phyloP scores from a whole-genome alignment of 1,284 basidiomycete species.

The Ustilago cynodontis region DNA sequence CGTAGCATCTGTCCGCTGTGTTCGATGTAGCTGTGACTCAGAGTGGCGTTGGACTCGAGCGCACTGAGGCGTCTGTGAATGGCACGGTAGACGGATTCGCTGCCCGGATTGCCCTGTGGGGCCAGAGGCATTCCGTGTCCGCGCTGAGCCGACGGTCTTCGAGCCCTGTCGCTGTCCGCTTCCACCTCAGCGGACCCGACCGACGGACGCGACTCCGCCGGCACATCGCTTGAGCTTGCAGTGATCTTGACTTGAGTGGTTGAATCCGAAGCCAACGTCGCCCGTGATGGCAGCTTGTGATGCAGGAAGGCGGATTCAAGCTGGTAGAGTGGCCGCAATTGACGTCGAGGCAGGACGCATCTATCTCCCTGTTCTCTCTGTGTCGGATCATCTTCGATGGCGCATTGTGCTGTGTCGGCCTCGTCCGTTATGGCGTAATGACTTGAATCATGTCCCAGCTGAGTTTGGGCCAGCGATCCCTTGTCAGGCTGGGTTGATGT shows the following conservation, averaged over 20 bases:
- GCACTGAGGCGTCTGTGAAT: constrained; percentile 92
- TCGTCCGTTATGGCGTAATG: background rate
- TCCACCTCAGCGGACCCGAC: constrained; percentile 4
- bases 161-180: constrained; percentile 12
- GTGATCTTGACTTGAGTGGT: background rate
- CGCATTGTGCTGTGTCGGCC: constrained; percentile 13
- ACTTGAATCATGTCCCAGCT: background rate
- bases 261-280: background rate
- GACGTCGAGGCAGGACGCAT: constrained; percentile 13
- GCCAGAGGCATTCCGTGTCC: background rate
- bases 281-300: constrained; percentile 2
- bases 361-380: background rate
- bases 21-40: constrained; percentile 88
- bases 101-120: constrained; percentile 32
- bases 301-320: background rate
- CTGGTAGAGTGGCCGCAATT: constrained; percentile 14
- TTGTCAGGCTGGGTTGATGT: background rate
- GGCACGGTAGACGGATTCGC: constrained; percentile 89
- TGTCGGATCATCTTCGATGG: constrained; percentile 20
- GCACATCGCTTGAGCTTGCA: background rate
- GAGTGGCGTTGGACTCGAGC: constrained; percentile 87
- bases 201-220: background rate
- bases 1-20: constrained; percentile 85
- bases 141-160: constrained; percentile 18
- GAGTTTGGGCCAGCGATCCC: background rate